Base-by-base conservation (phyloP, 1,139 yeast species). In the Pichia sp. region DNA sequence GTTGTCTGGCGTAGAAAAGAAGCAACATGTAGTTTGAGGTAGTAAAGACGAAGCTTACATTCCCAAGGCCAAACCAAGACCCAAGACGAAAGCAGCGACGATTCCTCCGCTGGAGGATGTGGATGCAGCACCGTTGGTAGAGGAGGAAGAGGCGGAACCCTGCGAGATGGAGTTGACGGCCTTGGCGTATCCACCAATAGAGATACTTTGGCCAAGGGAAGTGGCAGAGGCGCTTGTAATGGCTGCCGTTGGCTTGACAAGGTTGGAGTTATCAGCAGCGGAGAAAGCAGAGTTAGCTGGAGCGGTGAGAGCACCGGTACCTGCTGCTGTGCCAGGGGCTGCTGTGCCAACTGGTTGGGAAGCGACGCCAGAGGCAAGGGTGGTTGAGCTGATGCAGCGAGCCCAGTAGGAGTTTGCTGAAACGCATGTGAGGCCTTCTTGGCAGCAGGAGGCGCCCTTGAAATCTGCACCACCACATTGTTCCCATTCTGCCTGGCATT, bases 381-480 rank as follows among this genome's bases (percentile, higher is more conserved):
- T 53, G 1, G 47, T 26, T 4, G 52, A 44, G 4, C 46, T 48
- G 8, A 65, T 55, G 56, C 69, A 66, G 52, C 63, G 59, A 2
- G 68, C 67, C 69, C 69, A 66, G 47, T 64, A 59, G 8, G 61
- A 53, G 51, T 64, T 63, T 5, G 59, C 61, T 1, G 62, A 54
- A 3, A 55, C 59, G 56, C 72, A 70, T 16, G 55, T 47, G 47
- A 57, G 56, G 8, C 68, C 69, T 4, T 42, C 48, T 49, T 59
- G 64, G 53, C 73, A 70, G 49, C 70, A 65, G 6, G 65, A 61
- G 2, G 57, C 62, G 10, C 72, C 71, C 1, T 58, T 50, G 45
- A 55, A 67, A 34, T 56, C 66, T 1, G 36, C 44, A 34, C 72
- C 72, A 44, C 73, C 73, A 60, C 72, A 69, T 54, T 68, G 70